These are phyloP conservation scores for Cenchrus americanus DNA, from an alignment of 176 grass and related monocot species.

Conservation along the genomic window DNA sequence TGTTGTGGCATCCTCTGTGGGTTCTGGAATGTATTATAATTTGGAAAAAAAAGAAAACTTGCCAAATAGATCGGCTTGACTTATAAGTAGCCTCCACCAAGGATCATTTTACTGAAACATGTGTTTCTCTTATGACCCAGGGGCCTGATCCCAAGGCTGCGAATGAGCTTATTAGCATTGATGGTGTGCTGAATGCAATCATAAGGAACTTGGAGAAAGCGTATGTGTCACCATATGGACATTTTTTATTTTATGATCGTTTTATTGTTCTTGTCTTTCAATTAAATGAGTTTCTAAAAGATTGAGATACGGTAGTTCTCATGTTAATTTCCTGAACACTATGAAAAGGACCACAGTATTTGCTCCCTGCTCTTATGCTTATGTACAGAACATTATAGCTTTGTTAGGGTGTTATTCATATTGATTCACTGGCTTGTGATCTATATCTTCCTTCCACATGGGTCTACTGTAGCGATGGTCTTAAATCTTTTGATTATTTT, in stretches of 20 bases:
- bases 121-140: slow-evolving; percentile 51
- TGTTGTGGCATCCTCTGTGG: background rate
- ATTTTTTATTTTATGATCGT: slow-evolving; percentile 25
- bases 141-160: slow-evolving; percentile 84
- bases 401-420: background rate
- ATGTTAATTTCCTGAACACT: slow-evolving; percentile 17
- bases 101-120: slow-evolving; percentile 28
- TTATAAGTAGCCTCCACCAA: slow-evolving; percentile 12
- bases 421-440: slow-evolving; percentile 3
- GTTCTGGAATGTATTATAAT: background rate
- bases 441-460: background rate
- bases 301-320: slow-evolving; percentile 4
- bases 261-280: slow-evolving; percentile 14
- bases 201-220: slow-evolving; percentile 61
- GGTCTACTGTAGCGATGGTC: background rate
- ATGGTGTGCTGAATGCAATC: slow-evolving; percentile 70
- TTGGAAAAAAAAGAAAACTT: background rate
- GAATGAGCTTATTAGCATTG: slow-evolving; percentile 73
- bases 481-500: background rate
- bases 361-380: background rate
- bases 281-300: slow-evolving; percentile 27
- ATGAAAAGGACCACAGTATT: background rate
- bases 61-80: background rate
- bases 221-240: slow-evolving; percentile 67
- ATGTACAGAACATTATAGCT: background rate